Evolutionary conservation across 768 basidiomycete species (phyloP).

Genomic region (Boletus rufocinnamomeus): DNA sequence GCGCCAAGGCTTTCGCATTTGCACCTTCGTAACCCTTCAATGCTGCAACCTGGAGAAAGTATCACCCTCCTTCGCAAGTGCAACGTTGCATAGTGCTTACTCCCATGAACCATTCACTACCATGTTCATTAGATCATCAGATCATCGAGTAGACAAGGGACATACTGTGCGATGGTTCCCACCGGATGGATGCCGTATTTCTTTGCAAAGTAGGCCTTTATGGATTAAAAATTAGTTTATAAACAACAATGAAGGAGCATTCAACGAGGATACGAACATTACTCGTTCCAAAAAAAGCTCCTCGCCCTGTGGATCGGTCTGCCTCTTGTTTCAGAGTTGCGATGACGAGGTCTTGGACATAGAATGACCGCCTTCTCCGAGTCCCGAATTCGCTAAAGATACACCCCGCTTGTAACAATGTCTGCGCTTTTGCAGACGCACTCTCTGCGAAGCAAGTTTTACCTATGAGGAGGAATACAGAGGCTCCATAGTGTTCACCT

Average conservation of each 20-base stretch:
- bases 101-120: conserved; percentile 91
- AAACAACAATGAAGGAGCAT: background rate
- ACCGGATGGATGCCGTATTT: conserved; percentile 65
- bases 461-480: background rate
- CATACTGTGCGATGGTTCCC: conserved; percentile 88
- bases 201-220: conserved; percentile 80
- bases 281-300: conserved; percentile 70
- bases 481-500: conserved; percentile 49
- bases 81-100: conserved; percentile 40
- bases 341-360: conserved; percentile 78
- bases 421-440: conserved; percentile 71
- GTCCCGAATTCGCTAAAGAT: conserved; percentile 87
- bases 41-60: conserved; percentile 65
- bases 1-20: conserved; percentile 71
- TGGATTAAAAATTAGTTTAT: background rate
- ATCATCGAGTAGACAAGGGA: conserved; percentile 16
- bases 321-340: conserved; percentile 65
- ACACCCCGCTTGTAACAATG: conserved; percentile 65
- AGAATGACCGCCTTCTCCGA: conserved; percentile 71
- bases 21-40: conserved; percentile 78
- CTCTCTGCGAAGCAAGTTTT: conserved; percentile 46
- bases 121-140: conserved; percentile 6
- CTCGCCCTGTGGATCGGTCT: conserved; percentile 47
- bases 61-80: background rate
- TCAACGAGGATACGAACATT: conserved; percentile 57